Evolutionary conservation across 139 green algal genomes (phyloP).

Genomic region (Picocystis salinarum): DNA sequence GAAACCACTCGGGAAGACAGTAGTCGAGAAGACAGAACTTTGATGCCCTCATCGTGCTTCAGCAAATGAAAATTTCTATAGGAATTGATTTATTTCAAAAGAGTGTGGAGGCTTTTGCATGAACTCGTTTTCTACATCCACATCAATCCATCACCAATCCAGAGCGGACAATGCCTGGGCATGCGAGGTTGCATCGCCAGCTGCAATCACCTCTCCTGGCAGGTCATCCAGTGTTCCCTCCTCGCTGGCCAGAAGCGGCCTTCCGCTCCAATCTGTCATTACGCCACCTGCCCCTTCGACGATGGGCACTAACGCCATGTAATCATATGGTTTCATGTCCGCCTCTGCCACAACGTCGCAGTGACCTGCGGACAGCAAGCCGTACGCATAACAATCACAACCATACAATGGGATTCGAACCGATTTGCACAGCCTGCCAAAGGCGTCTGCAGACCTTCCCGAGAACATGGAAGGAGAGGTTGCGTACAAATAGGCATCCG

Average conservation of each 20-base stretch:
- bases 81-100: no score
- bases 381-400: constrained; percentile 98
- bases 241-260: constrained; percentile 29
- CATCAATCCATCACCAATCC: no score
- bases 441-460: constrained; percentile 9
- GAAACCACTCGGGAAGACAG: no score
- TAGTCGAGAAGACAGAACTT: no score
- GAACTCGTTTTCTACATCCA: no score
- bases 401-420: constrained; percentile 72
- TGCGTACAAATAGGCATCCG: constrained; percentile 49
- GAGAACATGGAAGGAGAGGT: constrained; percentile 89
- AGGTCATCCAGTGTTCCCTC: constrained; percentile 17
- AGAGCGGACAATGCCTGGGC: constrained; percentile 34
- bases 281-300: constrained; percentile 76
- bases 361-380: constrained; percentile 66
- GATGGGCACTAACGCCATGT: constrained; percentile 87
- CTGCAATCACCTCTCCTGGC: constrained; percentile 59
- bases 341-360: constrained; percentile 81
- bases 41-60: no score
- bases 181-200: constrained; percentile 40
- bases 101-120: no score
- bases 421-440: constrained; percentile 6
- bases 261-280: constrained; percentile 81
- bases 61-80: no score
- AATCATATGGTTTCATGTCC: constrained; percentile 93